A percentile compares a stretch with the other conserved stretches of the same genome.
Evolutionary conservation across 1,139 yeast species (phyloP).

Genomic region (Zygoascus hellenicus): DNA sequence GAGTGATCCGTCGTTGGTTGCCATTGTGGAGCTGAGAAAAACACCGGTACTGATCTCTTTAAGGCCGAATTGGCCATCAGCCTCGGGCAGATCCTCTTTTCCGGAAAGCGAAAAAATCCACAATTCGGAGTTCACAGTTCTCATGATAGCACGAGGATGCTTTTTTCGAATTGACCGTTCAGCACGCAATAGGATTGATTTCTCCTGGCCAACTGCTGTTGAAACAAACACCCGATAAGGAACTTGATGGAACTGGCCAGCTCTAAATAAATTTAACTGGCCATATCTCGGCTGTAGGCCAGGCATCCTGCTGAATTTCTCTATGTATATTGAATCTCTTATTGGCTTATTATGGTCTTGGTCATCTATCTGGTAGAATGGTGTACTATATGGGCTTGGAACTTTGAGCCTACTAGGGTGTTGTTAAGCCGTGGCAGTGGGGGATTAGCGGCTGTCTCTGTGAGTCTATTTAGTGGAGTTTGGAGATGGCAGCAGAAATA

Average conservation of each 20-base stretch:
- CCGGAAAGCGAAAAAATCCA: constrained; percentile 50
- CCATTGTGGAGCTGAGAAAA: constrained; percentile 34
- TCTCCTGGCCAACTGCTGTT: constrained; percentile 26
- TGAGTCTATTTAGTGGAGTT: too few relatives aligned
- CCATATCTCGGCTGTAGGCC: constrained; percentile 22
- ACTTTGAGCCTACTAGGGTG: too few relatives aligned
- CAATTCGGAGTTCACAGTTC: constrained; percentile 55
- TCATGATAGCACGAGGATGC: constrained; percentile 48
- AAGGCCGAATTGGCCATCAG: constrained; percentile 30
- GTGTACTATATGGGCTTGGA: too few relatives aligned
- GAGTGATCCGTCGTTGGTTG: constrained; percentile 34
- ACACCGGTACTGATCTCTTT: constrained; percentile 35
- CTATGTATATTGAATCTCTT: neutral
- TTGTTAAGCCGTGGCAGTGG: too few relatives aligned
- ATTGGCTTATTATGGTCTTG: too few relatives aligned
- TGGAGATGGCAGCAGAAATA: too few relatives aligned
- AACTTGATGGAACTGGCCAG: constrained; percentile 28
- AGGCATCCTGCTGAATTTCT: constrained; percentile 1
- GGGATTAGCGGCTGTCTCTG: too few relatives aligned
- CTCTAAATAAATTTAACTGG: constrained; percentile 26
- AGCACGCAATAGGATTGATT: constrained; percentile 47
- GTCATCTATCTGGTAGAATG: too few relatives aligned
- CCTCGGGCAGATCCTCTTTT: constrained; percentile 30
- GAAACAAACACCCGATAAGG: constrained; percentile 35
- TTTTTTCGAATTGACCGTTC: constrained; percentile 52